phyloP scores from a whole-genome alignment of 2,329 filamentous ascomycete species.

The Lachnellula willkommii region DNA sequence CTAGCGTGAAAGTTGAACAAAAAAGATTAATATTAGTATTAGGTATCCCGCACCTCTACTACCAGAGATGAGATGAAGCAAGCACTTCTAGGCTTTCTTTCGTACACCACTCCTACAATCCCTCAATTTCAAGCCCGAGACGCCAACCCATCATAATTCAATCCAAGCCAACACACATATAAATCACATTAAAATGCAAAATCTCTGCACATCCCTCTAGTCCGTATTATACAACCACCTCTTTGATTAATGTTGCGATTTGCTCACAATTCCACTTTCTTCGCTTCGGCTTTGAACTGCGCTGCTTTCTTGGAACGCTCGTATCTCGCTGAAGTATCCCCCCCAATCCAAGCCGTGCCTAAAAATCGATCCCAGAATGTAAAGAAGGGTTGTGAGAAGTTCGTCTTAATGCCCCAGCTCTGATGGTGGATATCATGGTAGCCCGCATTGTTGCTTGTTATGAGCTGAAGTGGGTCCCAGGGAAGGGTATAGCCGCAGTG shows the following conservation, averaged over 20 bases:
- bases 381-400: slow-evolving; percentile 88
- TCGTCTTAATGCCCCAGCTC: slow-evolving; percentile 97
- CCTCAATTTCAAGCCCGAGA: neutral
- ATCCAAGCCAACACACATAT: slow-evolving; percentile 12
- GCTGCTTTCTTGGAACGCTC: slow-evolving; percentile 27
- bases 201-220: neutral
- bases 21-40: slow-evolving; percentile 13
- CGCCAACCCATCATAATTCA: neutral
- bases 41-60: slow-evolving; percentile 18
- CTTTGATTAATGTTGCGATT: neutral
- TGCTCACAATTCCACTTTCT: slow-evolving; percentile 19
- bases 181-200: slow-evolving; percentile 15
- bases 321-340: slow-evolving; percentile 27
- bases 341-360: slow-evolving; percentile 49
- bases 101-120: neutral
- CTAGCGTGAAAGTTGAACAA: neutral
- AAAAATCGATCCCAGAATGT: slow-evolving; percentile 88
- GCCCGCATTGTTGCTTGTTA: slow-evolving; percentile 90
- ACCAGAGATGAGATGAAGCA: slow-evolving; percentile 1
- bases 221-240: slow-evolving; percentile 8
- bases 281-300: slow-evolving; percentile 25
- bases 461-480: slow-evolving; percentile 86
- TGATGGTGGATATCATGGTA: slow-evolving; percentile 99
- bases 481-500: slow-evolving; percentile 96
- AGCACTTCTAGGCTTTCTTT: neutral